These are phyloP conservation scores for Mycotypha africana DNA, from an alignment of 371 early-diverging fungal species.

Conservation along the genomic window DNA sequence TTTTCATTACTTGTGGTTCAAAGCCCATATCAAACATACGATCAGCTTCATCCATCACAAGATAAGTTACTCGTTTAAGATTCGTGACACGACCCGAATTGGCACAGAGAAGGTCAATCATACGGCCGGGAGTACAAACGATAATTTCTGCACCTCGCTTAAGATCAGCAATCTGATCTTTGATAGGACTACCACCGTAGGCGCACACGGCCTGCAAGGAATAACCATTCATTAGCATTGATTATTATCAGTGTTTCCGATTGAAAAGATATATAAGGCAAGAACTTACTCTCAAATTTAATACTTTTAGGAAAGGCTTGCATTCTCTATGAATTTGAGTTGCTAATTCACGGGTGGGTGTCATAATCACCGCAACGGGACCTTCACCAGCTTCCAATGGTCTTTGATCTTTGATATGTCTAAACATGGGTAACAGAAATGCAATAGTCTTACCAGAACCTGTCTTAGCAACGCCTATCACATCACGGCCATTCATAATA, in stretches of 20 bases:
- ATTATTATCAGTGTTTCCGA: no score
- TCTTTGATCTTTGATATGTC: constrained; percentile 95
- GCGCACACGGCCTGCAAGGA: constrained; percentile 77
- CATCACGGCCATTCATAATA: constrained; percentile 94
- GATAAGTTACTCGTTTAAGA: constrained; percentile 87
- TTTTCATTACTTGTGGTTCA: constrained; percentile 96
- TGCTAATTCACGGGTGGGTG: constrained; percentile 99
- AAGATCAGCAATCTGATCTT: constrained; percentile 96
- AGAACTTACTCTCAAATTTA: constrained; percentile 55
- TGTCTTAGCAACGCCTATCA: constrained; percentile 99
- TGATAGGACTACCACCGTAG: constrained; percentile 98
- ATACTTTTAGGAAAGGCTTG: constrained; percentile 79
- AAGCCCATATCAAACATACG: constrained; percentile 99
- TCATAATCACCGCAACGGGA: constrained; percentile 95
- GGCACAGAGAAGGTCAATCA: constrained; percentile 98
- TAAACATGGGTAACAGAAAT: constrained; percentile 93
- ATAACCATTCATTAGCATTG: no score
- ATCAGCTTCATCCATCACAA: constrained; percentile 99
- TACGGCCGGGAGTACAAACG: constrained; percentile 99
- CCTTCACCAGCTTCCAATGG: constrained; percentile 84
- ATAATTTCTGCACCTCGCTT: constrained; percentile 98
- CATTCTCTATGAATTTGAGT: constrained; percentile 96
- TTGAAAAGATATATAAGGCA: no score
- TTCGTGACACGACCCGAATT: constrained; percentile 96
- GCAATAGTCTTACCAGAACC: constrained; percentile 98